Percentiles rank a stretch among this genome's conserved stretches.
Conservation (phyloP, 179 eudicot genomes). For the Drosera spatulata region DNA sequence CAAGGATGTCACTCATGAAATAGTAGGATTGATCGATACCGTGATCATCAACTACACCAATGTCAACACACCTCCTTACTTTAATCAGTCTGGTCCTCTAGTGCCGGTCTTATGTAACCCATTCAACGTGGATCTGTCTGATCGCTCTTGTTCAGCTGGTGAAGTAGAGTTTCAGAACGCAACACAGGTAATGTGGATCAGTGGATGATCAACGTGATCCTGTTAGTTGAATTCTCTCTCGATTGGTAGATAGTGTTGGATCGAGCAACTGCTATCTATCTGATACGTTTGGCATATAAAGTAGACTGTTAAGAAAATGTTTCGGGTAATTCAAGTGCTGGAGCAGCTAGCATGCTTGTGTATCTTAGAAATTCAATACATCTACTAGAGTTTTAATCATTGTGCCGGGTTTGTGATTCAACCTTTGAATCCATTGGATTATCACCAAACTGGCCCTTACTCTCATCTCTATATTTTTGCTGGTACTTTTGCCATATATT, state of each 20-base stretch:
- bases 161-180: constrained; percentile 52
- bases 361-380: too few species aligned
- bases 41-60: constrained; percentile 32
- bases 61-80: constrained; percentile 25
- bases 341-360: too few species aligned
- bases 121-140: constrained; percentile 24
- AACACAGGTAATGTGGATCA: constrained; percentile 21
- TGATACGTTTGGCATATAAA: too few species aligned
- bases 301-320: too few species aligned
- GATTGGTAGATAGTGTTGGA: neutral
- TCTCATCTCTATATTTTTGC: too few species aligned
- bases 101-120: constrained; percentile 62
- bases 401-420: too few species aligned
- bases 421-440: too few species aligned
- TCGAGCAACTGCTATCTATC: neutral
- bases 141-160: constrained; percentile 29
- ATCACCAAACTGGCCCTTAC: too few species aligned
- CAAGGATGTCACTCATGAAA: constrained; percentile 36
- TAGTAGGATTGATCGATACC: constrained; percentile 27
- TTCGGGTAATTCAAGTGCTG: too few species aligned
- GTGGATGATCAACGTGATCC: neutral
- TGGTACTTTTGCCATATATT: too few species aligned
- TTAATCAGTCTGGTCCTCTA: constrained; percentile 55
- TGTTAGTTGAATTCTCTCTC: neutral
- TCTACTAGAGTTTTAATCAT: too few species aligned